Evolutionary conservation across 805 yeast genomes (phyloP).

Genomic region (Metschnikowia arizonensis): DNA sequence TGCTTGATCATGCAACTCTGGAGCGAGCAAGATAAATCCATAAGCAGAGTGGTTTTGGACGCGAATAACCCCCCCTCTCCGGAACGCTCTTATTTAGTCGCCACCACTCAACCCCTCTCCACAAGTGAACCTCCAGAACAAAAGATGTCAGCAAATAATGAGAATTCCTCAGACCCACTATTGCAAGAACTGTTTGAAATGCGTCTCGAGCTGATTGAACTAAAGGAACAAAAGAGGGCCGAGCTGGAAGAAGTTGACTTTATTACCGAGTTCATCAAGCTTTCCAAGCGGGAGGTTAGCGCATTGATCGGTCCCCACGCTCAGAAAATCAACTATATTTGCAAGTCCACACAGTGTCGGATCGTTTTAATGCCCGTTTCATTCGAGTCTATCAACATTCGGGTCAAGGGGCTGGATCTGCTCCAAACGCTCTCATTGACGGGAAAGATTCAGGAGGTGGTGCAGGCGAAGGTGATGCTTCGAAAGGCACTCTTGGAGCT

Average conservation of each 20-base stretch:
- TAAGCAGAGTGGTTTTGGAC: not conserved
- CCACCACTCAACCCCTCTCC: not conserved
- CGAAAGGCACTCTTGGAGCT: slow-evolving; percentile 12
- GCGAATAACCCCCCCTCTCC: not conserved
- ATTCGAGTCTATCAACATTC: slow-evolving; percentile 10
- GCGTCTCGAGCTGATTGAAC: not conserved
- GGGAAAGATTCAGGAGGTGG: slow-evolving; percentile 13
- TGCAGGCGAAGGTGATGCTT: slow-evolving; percentile 13
- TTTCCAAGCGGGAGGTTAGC: slow-evolving; percentile 13
- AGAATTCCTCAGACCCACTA: not conserved
- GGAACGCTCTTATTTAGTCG: not conserved
- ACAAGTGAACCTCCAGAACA: not conserved
- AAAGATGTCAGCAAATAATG: not conserved
- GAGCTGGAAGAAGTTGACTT: not conserved
- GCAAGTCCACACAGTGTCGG: slow-evolving; percentile 11
- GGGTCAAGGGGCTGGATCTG: slow-evolving; percentile 9
- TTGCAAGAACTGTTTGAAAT: not conserved
- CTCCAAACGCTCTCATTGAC: slow-evolving; percentile 13
- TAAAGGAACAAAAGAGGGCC: not conserved
- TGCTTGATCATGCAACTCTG: not conserved
- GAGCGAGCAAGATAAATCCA: not conserved
- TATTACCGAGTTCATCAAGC: slow-evolving; percentile 13
- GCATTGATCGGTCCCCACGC: slow-evolving; percentile 14
- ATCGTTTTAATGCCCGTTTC: slow-evolving; percentile 15
- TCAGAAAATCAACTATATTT: slow-evolving; percentile 9